phyloP scores from a whole-genome alignment of 148 eudicot genomes.

The Drosera capensis region DNA sequence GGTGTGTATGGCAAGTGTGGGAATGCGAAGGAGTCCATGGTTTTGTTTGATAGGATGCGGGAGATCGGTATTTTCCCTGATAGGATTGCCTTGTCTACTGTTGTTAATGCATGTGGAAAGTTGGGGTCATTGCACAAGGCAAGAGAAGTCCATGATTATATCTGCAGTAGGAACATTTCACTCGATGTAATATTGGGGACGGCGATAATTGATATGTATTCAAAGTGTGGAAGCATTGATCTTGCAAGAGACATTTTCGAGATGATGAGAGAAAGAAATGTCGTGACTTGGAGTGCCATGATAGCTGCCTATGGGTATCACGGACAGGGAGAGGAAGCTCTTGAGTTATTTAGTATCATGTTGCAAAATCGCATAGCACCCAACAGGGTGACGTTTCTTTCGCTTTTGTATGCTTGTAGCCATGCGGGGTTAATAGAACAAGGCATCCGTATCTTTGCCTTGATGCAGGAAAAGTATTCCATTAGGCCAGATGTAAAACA shows the following conservation, averaged over 20 bases:
- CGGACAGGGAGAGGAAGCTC: slow-evolving; percentile 12
- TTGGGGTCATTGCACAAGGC: slow-evolving; percentile 14
- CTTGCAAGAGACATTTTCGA: slow-evolving; percentile 13
- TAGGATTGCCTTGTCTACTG: slow-evolving; percentile 14
- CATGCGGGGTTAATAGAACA: slow-evolving; percentile 14
- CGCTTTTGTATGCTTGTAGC: slow-evolving; percentile 15
- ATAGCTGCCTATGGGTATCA: slow-evolving; percentile 20
- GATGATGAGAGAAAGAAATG: slow-evolving; percentile 11
- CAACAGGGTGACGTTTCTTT: slow-evolving; percentile 13
- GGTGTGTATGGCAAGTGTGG: slow-evolving; percentile 19
- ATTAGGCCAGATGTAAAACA: slow-evolving; percentile 11
- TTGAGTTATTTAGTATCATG: slow-evolving; percentile 12
- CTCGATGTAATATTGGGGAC: slow-evolving; percentile 14
- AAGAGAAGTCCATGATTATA: slow-evolving; percentile 9
- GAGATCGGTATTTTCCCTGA: slow-evolving; percentile 8
- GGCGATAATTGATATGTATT: slow-evolving; percentile 22
- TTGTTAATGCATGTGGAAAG: slow-evolving; percentile 17
- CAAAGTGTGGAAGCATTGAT: slow-evolving; percentile 20
- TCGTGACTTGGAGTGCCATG: slow-evolving; percentile 15
- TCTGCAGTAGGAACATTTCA: slow-evolving; percentile 3
- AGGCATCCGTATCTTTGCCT: slow-evolving; percentile 8
- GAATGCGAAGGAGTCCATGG: slow-evolving; percentile 9
- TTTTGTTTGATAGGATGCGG: slow-evolving; percentile 14
- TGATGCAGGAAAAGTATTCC: slow-evolving; percentile 8
- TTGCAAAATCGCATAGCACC: slow-evolving; percentile 9